A percentile compares a stretch with the other conserved stretches of the same genome.
Evolutionary conservation across 2,329 filamentous ascomycete species (phyloP).

Genomic region (Talaromyces sp.): DNA sequence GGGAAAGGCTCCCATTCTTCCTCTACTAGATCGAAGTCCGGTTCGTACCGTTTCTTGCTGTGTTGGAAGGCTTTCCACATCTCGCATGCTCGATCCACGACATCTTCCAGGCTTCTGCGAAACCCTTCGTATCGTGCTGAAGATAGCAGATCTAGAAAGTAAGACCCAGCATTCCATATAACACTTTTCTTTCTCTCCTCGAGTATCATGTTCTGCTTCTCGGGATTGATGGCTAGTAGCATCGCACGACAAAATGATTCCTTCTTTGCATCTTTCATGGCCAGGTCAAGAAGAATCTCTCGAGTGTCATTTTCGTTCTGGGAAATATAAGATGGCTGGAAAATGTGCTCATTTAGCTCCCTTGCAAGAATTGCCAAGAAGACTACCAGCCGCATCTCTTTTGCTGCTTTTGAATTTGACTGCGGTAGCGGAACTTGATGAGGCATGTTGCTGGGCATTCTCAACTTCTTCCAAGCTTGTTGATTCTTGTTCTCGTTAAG

Average conservation of each 20-base stretch:
- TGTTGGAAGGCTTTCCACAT: conserved; percentile 13
- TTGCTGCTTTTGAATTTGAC: conserved; percentile 25
- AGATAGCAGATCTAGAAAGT: conserved; percentile 1
- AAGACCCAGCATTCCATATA: not conserved
- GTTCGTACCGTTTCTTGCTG: conserved; percentile 10
- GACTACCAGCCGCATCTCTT: conserved; percentile 27
- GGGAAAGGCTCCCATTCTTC: not conserved
- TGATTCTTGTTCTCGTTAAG: not conserved
- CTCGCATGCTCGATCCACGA: conserved; percentile 12
- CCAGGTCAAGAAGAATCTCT: conserved; percentile 12
- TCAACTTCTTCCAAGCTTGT: conserved; percentile 2
- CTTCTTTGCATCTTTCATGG: conserved; percentile 14
- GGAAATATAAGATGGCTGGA: conserved; percentile 27
- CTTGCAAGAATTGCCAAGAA: conserved; percentile 22
- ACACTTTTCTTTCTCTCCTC: not conserved
- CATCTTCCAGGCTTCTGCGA: conserved; percentile 9
- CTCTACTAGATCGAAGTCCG: not conserved
- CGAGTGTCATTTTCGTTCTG: conserved; percentile 11
- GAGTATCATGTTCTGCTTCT: conserved; percentile 8
- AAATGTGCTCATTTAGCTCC: conserved; percentile 24
- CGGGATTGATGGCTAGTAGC: conserved; percentile 14
- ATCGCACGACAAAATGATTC: conserved; percentile 17
- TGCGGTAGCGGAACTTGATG: conserved; percentile 22
- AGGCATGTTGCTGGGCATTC: not conserved
- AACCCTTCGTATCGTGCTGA: conserved; percentile 9